Base-by-base conservation (phyloP, 345 rosid genomes). In the Citrus unshiu region DNA sequence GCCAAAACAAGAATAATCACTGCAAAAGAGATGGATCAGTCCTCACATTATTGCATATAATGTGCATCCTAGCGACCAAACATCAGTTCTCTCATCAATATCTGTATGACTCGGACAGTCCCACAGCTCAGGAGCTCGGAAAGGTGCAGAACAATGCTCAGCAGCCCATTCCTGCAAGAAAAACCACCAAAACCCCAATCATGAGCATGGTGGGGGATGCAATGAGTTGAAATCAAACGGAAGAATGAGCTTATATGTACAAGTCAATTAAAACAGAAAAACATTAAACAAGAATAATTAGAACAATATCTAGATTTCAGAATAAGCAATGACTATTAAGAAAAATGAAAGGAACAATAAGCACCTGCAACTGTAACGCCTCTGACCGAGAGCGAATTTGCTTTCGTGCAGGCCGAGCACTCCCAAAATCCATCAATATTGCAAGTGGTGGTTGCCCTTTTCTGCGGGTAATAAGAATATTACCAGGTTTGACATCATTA, bases 21-120 rank as follows among this genome's bases (percentile, higher is more conserved):
- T 14, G 67, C 2, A 37, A 62, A 30, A 22, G 25, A 67, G 61
- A 56, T 58, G 64, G 39, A 72, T 56, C 19, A 71, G 75, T 81
- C 72, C 89, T 92, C 85, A 97, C 98, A 97, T 94, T 86, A 94
- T 91, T 75, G 98, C 98, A 76, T 94, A 97, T 80, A 97, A 78
- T 40, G 99, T 97, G 93, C 99, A 94, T 82, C 98, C 99, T 72
- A 97, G 86, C 4, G 99, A 97, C 99, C 99, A 97, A 32, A 97
- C 89, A 81, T 97, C 99, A 30, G 95, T 94, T 87, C 98, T 92
- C 89, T 94, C 99, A 79, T 97, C 99, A 76, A 97, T 91, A 85
- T 93, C 93, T 21, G 87, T 91, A 78, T 97, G 93, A 77, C 99
- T 97, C 40, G 98, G 98, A 87, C 99, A 93, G 81, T 97, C 98